Conservation (phyloP, 2,329 filamentous ascomycete species). For the Ascochyta koolunga region DNA sequence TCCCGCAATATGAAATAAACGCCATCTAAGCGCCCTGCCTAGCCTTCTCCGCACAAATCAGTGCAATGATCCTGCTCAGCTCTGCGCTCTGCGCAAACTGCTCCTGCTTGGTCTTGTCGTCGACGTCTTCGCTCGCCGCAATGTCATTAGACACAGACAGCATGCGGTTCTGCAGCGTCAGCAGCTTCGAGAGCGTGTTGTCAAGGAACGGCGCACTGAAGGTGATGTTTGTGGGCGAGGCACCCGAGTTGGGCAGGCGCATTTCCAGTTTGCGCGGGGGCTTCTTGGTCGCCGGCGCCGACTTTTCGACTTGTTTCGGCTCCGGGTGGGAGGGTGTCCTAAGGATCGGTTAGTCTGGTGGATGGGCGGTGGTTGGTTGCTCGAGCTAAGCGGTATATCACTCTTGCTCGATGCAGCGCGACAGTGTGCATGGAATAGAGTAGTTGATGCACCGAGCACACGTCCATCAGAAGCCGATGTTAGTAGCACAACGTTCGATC, state of each 20-base stretch:
- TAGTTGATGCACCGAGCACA: not conserved
- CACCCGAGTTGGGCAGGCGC: slow-evolving; percentile 48
- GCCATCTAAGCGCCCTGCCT: slow-evolving; percentile 50
- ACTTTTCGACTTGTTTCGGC: slow-evolving; percentile 23
- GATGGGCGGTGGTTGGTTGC: not conserved
- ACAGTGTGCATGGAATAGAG: not conserved
- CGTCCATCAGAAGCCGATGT: slow-evolving; percentile 3
- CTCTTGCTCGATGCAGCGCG: not conserved
- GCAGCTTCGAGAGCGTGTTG: slow-evolving; percentile 58
- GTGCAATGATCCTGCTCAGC: slow-evolving; percentile 56
- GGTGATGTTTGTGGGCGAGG: slow-evolving; percentile 49
- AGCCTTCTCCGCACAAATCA: slow-evolving; percentile 61
- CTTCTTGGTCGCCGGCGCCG: slow-evolving; percentile 43
- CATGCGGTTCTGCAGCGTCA: slow-evolving; percentile 58
- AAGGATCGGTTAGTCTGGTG: slow-evolving; percentile 18
- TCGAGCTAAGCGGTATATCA: not conserved
- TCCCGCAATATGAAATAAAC: not conserved
- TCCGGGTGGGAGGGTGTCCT: slow-evolving; percentile 24
- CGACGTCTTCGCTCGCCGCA: slow-evolving; percentile 52
- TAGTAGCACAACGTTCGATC: slow-evolving; percentile 18
- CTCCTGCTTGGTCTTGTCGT: slow-evolving; percentile 56
- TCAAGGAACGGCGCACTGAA: slow-evolving; percentile 61
- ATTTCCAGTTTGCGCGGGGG: slow-evolving; percentile 58
- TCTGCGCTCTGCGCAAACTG: slow-evolving; percentile 58
- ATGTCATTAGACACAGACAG: slow-evolving; percentile 56